Evolutionary conservation across 2,329 filamentous ascomycete genomes (phyloP).

Genomic region (Penicillium paneum): DNA sequence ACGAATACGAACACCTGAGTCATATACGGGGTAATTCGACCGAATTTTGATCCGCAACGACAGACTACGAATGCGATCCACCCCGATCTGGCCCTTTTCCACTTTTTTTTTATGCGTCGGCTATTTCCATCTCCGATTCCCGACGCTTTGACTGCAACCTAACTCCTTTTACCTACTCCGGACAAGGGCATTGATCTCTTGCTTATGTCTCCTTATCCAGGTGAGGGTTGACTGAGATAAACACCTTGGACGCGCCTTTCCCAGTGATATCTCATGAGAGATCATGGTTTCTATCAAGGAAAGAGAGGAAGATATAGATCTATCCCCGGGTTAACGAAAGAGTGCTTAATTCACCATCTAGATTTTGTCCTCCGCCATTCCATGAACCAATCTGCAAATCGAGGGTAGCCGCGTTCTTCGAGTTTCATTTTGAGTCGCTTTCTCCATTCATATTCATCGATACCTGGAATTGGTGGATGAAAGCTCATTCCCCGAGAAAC

Average conservation of each 20-base stretch:
- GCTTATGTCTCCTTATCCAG: background rate
- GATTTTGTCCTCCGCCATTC: no score
- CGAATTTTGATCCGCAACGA: background rate
- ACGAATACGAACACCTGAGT: background rate
- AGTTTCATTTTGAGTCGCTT: no score
- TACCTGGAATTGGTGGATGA: no score
- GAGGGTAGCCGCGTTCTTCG: no score
- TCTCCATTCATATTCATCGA: no score
- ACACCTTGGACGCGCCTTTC: no score
- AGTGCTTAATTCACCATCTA: no score
- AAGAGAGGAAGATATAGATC: background rate
- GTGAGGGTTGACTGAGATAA: no score
- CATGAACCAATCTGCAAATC: no score
- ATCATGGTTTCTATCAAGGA: background rate
- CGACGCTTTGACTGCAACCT: background rate
- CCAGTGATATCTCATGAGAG: no score
- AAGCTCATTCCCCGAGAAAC: no score
- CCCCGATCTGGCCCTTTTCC: background rate
- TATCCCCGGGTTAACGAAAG: background rate
- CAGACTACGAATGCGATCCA: no score
- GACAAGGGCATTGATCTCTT: background rate
- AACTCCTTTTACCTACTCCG: background rate
- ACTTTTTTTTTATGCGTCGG: background rate
- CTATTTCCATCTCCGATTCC: background rate
- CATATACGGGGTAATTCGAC: background rate